These are phyloP conservation scores for Acmispon strigosus DNA, from an alignment of 306 rosid genomes.

Conservation along the genomic window DNA sequence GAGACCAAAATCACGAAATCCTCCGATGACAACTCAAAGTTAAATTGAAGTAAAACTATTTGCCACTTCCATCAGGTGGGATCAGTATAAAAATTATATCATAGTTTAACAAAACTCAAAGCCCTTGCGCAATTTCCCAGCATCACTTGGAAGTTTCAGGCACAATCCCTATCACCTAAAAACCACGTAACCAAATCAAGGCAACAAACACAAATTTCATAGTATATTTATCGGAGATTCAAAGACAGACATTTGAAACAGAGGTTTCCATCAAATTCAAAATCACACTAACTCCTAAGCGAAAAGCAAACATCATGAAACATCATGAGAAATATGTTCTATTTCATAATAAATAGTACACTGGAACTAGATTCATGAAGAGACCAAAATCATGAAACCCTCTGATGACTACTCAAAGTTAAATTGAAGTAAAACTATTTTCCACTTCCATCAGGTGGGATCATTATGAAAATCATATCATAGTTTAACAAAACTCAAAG, in stretches of 20 bases:
- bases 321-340: not conserved
- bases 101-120: slow-evolving; percentile 27
- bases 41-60: not conserved
- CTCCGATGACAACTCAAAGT: not conserved
- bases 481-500: slow-evolving; percentile 28
- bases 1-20: not conserved
- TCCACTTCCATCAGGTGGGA: slow-evolving; percentile 28
- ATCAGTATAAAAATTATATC: slow-evolving; percentile 12
- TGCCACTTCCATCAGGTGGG: slow-evolving; percentile 27
- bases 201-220: not conserved
- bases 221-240: not conserved
- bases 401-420: not conserved
- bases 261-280: not conserved
- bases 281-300: not conserved
- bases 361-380: not conserved
- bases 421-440: not conserved
- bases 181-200: not conserved
- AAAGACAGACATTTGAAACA: not conserved
- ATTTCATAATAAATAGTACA: not conserved
- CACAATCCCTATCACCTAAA: not conserved
- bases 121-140: slow-evolving; percentile 39
- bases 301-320: not conserved
- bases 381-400: not conserved
- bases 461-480: slow-evolving; percentile 15
- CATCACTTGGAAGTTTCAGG: slow-evolving; percentile 28